phyloP scores from a whole-genome alignment of 768 basidiomycete genomes.

The Agrocybe pediades region DNA sequence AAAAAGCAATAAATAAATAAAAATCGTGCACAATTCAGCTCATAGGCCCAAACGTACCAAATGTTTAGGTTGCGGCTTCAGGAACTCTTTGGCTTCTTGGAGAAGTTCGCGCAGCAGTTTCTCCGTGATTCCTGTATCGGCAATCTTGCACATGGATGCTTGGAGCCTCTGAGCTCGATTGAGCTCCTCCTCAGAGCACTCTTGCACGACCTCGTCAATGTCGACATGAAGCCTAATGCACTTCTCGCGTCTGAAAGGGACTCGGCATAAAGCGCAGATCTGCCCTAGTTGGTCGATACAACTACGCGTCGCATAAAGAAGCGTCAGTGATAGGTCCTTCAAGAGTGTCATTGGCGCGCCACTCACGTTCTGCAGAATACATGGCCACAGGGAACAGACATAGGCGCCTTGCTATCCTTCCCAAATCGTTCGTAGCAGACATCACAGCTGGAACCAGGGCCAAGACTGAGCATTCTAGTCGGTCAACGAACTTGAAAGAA shows the following conservation, averaged over 20 bases:
- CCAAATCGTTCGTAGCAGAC: conserved; percentile 71
- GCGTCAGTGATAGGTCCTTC: conserved; percentile 1
- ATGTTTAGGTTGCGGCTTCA: conserved; percentile 45
- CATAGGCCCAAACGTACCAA: conserved; percentile 38
- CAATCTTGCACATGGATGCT: conserved; percentile 51
- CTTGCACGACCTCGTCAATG: conserved; percentile 34
- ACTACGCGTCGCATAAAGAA: conserved; percentile 31
- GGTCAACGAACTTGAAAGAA: conserved; percentile 31
- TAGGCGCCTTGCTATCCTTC: conserved; percentile 53
- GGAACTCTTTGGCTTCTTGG: conserved; percentile 49
- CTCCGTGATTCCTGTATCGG: conserved; percentile 58
- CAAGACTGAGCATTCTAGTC: conserved; percentile 62
- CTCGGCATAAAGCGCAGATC: conserved; percentile 68
- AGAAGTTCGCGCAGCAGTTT: conserved; percentile 50
- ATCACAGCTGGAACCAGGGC: conserved; percentile 69
- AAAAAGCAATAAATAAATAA: conserved; percentile 9
- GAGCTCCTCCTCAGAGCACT: conserved; percentile 32
- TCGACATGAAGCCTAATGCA: conserved; percentile 64
- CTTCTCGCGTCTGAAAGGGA: conserved; percentile 44
- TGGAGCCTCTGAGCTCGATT: conserved; percentile 54
- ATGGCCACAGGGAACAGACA: conserved; percentile 72
- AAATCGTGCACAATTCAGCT: too few species aligned
- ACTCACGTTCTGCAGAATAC: conserved; percentile 60
- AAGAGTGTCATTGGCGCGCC: not conserved
- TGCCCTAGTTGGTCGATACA: conserved; percentile 53